Conservation (phyloP, 2,329 filamentous ascomycete genomes). For the Diplodia intermedia region DNA sequence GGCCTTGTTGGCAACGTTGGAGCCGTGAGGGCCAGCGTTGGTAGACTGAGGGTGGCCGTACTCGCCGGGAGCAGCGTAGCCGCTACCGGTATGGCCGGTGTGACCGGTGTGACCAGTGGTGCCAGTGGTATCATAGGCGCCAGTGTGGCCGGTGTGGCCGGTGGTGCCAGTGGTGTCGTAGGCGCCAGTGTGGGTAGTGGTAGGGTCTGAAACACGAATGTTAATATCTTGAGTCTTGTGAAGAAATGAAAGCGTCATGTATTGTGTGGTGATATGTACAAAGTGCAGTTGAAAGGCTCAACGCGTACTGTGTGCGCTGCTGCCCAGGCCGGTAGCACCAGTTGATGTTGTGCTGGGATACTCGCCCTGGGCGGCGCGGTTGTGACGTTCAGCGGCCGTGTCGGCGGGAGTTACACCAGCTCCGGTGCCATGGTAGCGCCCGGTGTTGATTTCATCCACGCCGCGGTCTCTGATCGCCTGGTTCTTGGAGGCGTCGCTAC, state of each 20-base stretch:
- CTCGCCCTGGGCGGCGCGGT: slow-evolving; percentile 37
- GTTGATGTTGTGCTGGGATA: slow-evolving; percentile 31
- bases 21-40: slow-evolving; percentile 22
- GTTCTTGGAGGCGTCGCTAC: slow-evolving; percentile 44
- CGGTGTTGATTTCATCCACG: slow-evolving; percentile 44
- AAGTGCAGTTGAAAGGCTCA: background rate
- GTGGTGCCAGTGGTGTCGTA: slow-evolving; percentile 11
- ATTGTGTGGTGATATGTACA: background rate
- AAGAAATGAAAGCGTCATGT: background rate
- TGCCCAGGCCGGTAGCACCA: slow-evolving; percentile 17
- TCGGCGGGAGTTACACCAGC: slow-evolving; percentile 43
- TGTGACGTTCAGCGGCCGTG: slow-evolving; percentile 40
- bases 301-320: background rate
- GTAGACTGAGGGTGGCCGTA: background rate
- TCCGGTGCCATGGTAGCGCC: slow-evolving; percentile 34
- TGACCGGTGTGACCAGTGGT: background rate
- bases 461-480: slow-evolving; percentile 44
- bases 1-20: slow-evolving; percentile 16
- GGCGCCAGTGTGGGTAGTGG: slow-evolving; percentile 13
- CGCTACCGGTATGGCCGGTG: slow-evolving; percentile 1
- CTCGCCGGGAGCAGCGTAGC: background rate
- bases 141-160: background rate
- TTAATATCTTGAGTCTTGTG: background rate
- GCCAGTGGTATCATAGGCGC: too few relatives aligned
- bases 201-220: background rate